Evolutionary conservation across 495 filamentous ascomycete genomes (phyloP), one percentile per base, ranked within the genome.

Genomic region (Podospora fimiseda): DNA sequence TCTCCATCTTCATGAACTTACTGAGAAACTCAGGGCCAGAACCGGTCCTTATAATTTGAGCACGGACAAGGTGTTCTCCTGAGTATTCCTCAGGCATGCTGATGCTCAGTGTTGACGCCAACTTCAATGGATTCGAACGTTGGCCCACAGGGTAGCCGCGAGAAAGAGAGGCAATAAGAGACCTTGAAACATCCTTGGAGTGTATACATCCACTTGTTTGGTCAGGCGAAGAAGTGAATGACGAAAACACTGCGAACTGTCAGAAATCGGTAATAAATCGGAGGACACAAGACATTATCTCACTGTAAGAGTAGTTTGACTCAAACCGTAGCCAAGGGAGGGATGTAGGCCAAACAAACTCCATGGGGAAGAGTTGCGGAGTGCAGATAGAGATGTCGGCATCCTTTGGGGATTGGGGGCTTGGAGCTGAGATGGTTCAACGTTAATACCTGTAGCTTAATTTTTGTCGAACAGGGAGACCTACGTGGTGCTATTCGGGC

Each of bases 261-360:
- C 27, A 33, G 27, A 33, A 11, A 33, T 33, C 5, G 27, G 6
- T 11, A 5, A 33, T 33, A 33, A 33, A 6, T 11, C 27, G 27
- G 11, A 33, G 27, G 11, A 33, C n/a, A n/a, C n/a, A n/a, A n/a
- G n/a, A n/a, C n/a, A n/a, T n/a, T n/a, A n/a, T n/a, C 27, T 33
- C 27, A 33, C 27, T 5, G 27, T 33, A 11, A 33, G 27, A 33
- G 11, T 33, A 33, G 11, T 5, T 33, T 42, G 48, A 41, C 36
- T 51, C 3, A 16, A 51, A 51, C 48, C 19, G 15, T 18, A 51
- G 23, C 36, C 48, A 41, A 14, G 48, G 48, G 4, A 51, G 22
- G 1, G 36, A 20, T 22, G 16, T 2, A n/a, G 48, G 48, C 48
- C 48, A 51, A 2, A 22, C 19, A 27, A 51, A 51, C 15, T 51